A percentile compares a stretch with the other conserved stretches of the same genome.
phyloP scores from a whole-genome alignment of 805 yeast genomes.

The Nakazawaea wickerhamii region DNA sequence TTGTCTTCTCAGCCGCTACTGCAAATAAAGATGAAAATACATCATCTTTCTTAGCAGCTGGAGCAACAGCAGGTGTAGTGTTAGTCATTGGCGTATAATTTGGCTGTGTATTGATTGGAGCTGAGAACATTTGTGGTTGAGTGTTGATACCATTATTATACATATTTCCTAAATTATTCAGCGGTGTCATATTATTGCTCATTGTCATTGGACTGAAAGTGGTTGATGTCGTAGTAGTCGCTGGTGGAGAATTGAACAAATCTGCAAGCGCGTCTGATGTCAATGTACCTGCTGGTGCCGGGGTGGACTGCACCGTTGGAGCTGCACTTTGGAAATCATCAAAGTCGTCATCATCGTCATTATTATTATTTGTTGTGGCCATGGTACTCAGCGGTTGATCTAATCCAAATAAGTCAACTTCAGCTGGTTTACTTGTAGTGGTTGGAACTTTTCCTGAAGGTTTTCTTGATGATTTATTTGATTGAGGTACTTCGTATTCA shows the following conservation, averaged over 20 bases:
- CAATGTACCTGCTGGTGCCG: conserved; percentile 11
- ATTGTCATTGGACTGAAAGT: neutral
- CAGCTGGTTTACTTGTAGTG: conserved; percentile 32
- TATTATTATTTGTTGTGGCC: conserved; percentile 19
- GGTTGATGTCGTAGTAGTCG: neutral
- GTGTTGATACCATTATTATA: too few relatives aligned
- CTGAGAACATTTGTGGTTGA: too few relatives aligned
- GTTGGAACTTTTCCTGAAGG: conserved; percentile 34
- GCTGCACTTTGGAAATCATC: conserved; percentile 75
- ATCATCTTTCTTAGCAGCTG: neutral
- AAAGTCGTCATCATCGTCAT: conserved; percentile 68
- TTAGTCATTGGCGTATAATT: neutral
- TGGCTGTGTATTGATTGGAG: neutral
- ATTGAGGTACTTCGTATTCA: conserved; percentile 51
- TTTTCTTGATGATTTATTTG: conserved; percentile 24
- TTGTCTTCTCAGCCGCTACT: neutral
- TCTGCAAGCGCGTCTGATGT: conserved; percentile 27
- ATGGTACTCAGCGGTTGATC: conserved; percentile 23
- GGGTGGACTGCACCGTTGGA: conserved; percentile 25
- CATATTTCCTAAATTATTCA: too few relatives aligned
- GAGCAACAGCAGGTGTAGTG: neutral
- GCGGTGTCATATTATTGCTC: too few relatives aligned
- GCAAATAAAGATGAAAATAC: neutral
- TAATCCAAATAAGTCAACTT: conserved; percentile 46
- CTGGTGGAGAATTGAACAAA: conserved; percentile 18